Evolutionary conservation across 257 asterid genomes (phyloP).

Genomic region (Solanum stenotomum): DNA sequence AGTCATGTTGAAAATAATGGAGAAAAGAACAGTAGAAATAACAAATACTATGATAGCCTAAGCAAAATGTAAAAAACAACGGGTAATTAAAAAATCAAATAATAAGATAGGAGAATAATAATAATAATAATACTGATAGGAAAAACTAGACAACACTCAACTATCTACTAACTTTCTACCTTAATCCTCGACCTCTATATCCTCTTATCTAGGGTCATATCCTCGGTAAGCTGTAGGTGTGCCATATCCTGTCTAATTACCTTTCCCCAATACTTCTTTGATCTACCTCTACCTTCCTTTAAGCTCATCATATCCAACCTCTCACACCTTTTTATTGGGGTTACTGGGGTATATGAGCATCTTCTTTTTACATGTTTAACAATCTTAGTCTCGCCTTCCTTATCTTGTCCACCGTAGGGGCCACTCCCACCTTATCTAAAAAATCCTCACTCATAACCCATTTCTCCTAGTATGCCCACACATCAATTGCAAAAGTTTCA

Average conservation of each 20-base stretch:
- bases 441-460: not conserved
- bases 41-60: not conserved
- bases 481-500: not conserved
- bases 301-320: not conserved
- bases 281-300: not conserved
- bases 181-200: not conserved
- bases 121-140: not conserved
- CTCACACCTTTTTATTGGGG: not conserved
- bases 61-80: not conserved
- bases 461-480: not conserved
- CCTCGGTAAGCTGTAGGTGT: not conserved
- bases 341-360: not conserved
- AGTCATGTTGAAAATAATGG: not conserved
- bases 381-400: not conserved
- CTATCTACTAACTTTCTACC: not conserved
- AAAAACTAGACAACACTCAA: not conserved
- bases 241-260: not conserved
- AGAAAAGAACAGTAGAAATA: not conserved
- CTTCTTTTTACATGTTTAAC: not conserved
- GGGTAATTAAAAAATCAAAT: not conserved
- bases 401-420: not conserved
- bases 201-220: not conserved
- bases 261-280: not conserved
- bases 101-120: not conserved
- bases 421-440: not conserved